These are phyloP conservation scores for Xylaria sp. DNA, from an alignment of 2,329 filamentous ascomycete species.

Conservation along the genomic window DNA sequence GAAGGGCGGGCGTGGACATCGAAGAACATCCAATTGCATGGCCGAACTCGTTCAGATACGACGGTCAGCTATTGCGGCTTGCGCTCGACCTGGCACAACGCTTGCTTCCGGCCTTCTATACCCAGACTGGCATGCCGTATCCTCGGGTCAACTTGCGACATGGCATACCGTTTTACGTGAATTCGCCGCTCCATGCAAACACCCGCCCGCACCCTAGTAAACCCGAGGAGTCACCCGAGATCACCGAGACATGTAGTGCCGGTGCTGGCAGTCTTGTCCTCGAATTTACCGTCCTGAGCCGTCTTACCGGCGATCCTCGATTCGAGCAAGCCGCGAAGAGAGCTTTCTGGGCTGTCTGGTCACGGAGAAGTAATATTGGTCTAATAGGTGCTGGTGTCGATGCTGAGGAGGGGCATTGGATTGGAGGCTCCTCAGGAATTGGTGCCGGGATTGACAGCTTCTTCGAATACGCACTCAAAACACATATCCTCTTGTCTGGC, in stretches of 20 bases:
- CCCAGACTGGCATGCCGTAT: constrained; percentile 90
- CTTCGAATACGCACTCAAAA: constrained; percentile 97
- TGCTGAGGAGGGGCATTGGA: constrained; percentile 90
- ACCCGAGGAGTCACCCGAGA: constrained; percentile 67
- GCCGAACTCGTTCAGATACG: constrained; percentile 82
- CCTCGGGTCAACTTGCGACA: constrained; percentile 91
- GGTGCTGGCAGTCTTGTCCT: constrained; percentile 95
- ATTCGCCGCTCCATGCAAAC: constrained; percentile 79
- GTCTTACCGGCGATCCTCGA: constrained; percentile 84
- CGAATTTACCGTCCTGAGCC: constrained; percentile 90
- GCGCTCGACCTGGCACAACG: constrained; percentile 86
- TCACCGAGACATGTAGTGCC: constrained; percentile 96
- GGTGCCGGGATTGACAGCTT: constrained; percentile 98
- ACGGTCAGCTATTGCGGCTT: constrained; percentile 90
- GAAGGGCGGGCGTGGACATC: constrained; percentile 55
- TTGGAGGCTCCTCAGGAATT: constrained; percentile 89
- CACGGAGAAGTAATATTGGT: constrained; percentile 83
- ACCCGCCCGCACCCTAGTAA: constrained; percentile 55
- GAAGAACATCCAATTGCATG: constrained; percentile 71
- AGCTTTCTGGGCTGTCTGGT: constrained; percentile 98
- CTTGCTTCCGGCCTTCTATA: constrained; percentile 91
- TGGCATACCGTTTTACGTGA: constrained; percentile 91
- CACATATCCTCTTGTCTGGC: constrained; percentile 88
- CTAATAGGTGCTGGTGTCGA: constrained; percentile 93
- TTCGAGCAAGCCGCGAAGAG: constrained; percentile 91